Evolutionary conservation across 2,329 filamentous ascomycete species (phyloP).

Genomic region (Ceratocystiopsis minuta): DNA sequence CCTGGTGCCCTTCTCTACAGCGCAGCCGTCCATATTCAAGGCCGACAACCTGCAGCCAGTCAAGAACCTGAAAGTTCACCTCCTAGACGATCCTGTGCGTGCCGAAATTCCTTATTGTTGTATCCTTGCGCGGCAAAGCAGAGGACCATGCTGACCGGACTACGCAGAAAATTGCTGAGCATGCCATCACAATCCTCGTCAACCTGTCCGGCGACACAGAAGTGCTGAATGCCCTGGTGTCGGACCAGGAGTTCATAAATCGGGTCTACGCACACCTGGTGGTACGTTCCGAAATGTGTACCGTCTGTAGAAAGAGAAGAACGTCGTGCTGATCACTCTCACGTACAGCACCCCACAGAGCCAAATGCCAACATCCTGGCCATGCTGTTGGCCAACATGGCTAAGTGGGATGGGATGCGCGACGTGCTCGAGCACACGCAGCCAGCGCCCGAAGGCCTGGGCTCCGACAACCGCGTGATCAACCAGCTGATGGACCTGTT

Average conservation of each 20-base stretch:
- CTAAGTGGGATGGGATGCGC: slow-evolving; percentile 60
- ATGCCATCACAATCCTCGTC: slow-evolving; percentile 78
- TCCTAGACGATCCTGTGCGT: slow-evolving; percentile 64
- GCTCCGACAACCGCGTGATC: slow-evolving; percentile 54
- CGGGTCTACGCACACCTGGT: slow-evolving; percentile 55
- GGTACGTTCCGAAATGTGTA: slow-evolving; percentile 31
- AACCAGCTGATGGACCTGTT: slow-evolving; percentile 93
- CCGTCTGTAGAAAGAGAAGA: too few relatives aligned
- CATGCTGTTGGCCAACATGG: slow-evolving; percentile 86
- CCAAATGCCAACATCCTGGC: slow-evolving; percentile 67
- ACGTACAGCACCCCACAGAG: slow-evolving; percentile 47
- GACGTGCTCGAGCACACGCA: slow-evolving; percentile 52
- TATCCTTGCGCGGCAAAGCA: too few relatives aligned
- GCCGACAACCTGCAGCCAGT: slow-evolving; percentile 58
- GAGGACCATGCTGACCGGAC: not conserved
- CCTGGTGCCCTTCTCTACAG: slow-evolving; percentile 62
- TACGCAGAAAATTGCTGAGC: slow-evolving; percentile 65
- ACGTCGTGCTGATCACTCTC: not conserved
- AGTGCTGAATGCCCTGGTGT: slow-evolving; percentile 52
- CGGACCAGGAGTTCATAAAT: slow-evolving; percentile 68
- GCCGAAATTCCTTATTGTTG: too few relatives aligned
- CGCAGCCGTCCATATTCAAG: slow-evolving; percentile 71
- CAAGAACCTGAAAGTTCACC: slow-evolving; percentile 70
- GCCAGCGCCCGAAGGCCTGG: slow-evolving; percentile 48
- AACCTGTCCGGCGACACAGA: slow-evolving; percentile 67